Conservation (phyloP, 768 basidiomycete genomes). For the Trametes elegans region DNA sequence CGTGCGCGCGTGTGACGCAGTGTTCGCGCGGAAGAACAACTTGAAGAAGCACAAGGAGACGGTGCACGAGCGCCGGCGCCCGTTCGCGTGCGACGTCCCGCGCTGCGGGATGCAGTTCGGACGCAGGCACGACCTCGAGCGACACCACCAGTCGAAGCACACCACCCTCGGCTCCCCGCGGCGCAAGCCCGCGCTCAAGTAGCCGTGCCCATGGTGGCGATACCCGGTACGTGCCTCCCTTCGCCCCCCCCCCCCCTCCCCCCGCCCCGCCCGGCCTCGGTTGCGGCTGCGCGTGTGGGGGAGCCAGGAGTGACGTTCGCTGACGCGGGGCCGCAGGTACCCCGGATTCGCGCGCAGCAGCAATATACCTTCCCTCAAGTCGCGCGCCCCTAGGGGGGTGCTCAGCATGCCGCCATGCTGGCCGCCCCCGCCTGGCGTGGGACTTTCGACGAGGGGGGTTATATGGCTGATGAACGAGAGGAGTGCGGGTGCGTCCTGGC, state of each 20-base stretch:
- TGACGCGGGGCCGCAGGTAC: not conserved
- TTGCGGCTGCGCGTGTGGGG: too few relatives aligned
- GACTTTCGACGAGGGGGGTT: slow-evolving; percentile 5
- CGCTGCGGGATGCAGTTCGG: slow-evolving; percentile 1
- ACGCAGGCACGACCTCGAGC: slow-evolving; percentile 12
- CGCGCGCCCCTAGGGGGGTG: not conserved
- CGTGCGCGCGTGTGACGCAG: slow-evolving; percentile 9
- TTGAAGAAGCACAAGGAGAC: slow-evolving; percentile 10
- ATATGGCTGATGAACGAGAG: slow-evolving; percentile 14
- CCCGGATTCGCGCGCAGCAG: slow-evolving; percentile 10
- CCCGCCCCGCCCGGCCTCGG: not conserved
- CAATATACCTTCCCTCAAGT: slow-evolving; percentile 4
- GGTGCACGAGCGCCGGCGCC: slow-evolving; percentile 3
- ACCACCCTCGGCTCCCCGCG: slow-evolving; percentile 13
- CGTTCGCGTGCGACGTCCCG: not conserved
- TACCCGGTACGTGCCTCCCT: not conserved
- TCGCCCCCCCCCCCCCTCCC: not conserved
- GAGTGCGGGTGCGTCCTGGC: not conserved
- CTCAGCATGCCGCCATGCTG: not conserved
- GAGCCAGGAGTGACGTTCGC: too few relatives aligned
- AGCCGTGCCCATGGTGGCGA: not conserved
- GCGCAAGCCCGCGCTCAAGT: slow-evolving; percentile 2
- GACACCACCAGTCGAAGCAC: slow-evolving; percentile 9
- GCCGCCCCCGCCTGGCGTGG: slow-evolving; percentile 2
- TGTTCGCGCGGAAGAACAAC: slow-evolving; percentile 8